phyloP scores from a whole-genome alignment of 139 green algal genomes.

The Coccomyxa sp. region DNA sequence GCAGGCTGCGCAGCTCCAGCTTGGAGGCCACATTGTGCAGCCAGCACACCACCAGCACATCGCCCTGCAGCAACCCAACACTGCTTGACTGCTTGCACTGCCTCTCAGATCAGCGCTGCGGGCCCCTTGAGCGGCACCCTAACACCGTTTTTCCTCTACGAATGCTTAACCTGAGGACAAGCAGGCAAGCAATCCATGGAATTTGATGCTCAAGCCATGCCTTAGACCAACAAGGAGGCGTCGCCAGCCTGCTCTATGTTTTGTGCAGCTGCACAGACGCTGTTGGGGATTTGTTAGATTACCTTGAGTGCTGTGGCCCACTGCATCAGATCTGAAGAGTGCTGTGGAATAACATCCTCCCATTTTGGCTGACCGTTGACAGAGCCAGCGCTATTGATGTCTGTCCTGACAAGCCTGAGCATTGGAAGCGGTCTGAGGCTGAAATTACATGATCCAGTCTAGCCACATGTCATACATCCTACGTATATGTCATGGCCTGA shows the following conservation, averaged over 20 bases:
- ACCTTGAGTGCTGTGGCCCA: constrained; percentile 39
- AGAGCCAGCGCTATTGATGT: constrained; percentile 28
- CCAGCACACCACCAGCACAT: constrained; percentile 68
- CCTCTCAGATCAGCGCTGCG: neutral
- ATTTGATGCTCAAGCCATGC: too few species aligned
- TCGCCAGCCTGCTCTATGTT: too few species aligned
- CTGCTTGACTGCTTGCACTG: neutral
- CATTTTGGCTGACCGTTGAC: constrained; percentile 48
- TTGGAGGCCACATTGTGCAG: constrained; percentile 50
- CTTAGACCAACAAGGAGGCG: too few species aligned
- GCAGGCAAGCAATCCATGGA: too few species aligned
- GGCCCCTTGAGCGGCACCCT: neutral
- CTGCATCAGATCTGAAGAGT: constrained; percentile 67
- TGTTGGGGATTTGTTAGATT: neutral
- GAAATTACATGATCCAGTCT: too few species aligned
- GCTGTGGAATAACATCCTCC: constrained; percentile 71
- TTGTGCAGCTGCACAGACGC: neutral
- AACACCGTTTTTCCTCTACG: neutral
- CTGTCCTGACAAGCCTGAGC: constrained; percentile 35
- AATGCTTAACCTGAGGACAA: neutral
- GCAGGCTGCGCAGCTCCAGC: constrained; percentile 61
- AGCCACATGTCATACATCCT: too few species aligned
- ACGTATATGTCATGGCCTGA: neutral
- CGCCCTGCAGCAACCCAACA: constrained; percentile 49
- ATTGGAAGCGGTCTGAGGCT: too few species aligned